Conservation (phyloP, 2,329 filamentous ascomycete genomes). For the Phoma herbarum region DNA sequence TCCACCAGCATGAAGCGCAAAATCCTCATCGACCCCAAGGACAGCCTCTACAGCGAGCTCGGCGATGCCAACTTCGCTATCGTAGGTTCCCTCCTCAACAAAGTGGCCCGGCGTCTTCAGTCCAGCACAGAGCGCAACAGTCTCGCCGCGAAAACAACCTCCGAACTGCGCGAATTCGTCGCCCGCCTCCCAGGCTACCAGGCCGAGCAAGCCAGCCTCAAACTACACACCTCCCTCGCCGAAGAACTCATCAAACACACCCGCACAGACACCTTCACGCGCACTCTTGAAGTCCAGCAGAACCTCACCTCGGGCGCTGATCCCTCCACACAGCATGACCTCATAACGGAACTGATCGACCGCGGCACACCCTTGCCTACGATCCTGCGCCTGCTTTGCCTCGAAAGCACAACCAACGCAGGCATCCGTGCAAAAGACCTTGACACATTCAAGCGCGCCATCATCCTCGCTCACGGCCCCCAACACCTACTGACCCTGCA, state of each 20-base stretch:
- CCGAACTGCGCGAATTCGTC: constrained; percentile 95
- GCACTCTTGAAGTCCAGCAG: constrained; percentile 91
- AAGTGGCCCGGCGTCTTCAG: constrained; percentile 84
- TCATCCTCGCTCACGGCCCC: constrained; percentile 92
- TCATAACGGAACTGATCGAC: constrained; percentile 93
- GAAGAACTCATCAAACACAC: constrained; percentile 97
- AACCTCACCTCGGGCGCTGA: constrained; percentile 92
- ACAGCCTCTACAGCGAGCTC: constrained; percentile 86
- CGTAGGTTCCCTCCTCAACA: constrained; percentile 87
- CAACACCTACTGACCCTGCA: constrained; percentile 92
- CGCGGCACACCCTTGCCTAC: constrained; percentile 82
- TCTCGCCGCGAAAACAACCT: constrained; percentile 79
- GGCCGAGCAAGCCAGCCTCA: constrained; percentile 90
- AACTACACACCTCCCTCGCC: constrained; percentile 87
- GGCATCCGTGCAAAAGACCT: constrained; percentile 89
- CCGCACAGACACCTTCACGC: constrained; percentile 85
- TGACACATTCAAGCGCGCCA: constrained; percentile 85
- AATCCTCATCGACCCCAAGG: constrained; percentile 85
- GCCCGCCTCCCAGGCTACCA: constrained; percentile 90
- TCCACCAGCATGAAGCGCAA: constrained; percentile 77
- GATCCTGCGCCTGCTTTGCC: constrained; percentile 83
- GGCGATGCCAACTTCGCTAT: constrained; percentile 95
- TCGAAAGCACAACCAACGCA: constrained; percentile 89
- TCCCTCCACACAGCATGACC: constrained; percentile 86
- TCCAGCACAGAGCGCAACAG: constrained; percentile 90